Evolutionary conservation across 73 alveolate genomes (phyloP).

Genomic region (Tetrahymena malaccensis): DNA sequence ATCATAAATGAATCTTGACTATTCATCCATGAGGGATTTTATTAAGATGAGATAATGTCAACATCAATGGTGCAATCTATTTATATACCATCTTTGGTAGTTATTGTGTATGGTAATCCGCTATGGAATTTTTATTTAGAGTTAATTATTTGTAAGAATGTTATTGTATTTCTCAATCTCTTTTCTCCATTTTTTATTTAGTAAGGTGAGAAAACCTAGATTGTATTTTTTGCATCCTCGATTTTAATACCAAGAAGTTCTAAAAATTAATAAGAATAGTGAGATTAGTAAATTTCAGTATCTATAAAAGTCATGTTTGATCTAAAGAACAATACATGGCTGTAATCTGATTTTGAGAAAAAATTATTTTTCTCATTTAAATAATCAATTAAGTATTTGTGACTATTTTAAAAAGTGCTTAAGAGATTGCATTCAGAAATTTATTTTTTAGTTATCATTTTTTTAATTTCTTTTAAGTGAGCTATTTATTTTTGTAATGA

Average conservation of each 20-base stretch:
- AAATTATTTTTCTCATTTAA: neutral
- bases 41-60: neutral
- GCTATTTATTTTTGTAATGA: neutral
- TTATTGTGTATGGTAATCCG: neutral
- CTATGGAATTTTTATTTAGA: neutral
- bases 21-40: neutral
- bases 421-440: neutral
- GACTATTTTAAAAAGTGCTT: neutral
- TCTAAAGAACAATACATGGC: neutral
- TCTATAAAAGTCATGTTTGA: neutral
- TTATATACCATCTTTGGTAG: neutral
- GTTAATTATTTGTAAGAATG: neutral
- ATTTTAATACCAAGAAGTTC: neutral
- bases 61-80: neutral
- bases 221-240: neutral
- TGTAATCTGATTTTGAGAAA: neutral
- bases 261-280: neutral
- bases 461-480: neutral
- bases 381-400: neutral
- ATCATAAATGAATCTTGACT: neutral
- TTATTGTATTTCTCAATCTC: neutral
- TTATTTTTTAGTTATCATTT: neutral
- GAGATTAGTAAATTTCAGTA: neutral
- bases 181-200: neutral
- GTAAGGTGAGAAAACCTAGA: neutral